phyloP scores from a whole-genome alignment of 805 yeast species.

The Suhomyces pyralidae region DNA sequence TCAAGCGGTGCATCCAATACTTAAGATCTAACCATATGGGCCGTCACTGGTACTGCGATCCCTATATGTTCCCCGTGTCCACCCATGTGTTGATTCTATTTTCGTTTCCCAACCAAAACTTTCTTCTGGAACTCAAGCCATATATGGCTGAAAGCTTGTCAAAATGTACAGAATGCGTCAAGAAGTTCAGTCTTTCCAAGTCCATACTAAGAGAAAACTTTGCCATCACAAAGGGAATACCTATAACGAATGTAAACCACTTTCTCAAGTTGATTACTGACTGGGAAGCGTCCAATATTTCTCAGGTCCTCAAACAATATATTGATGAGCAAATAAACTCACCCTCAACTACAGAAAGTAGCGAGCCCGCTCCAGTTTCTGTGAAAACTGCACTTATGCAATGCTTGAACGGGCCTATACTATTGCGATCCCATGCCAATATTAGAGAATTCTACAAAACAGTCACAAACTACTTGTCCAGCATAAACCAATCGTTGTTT shows the following conservation, averaged over 20 bases:
- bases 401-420: conserved; percentile 8
- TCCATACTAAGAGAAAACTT: conserved; percentile 51
- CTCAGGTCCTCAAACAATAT: conserved; percentile 1
- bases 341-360: background rate
- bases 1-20: conserved; percentile 23
- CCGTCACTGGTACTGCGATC: conserved; percentile 59
- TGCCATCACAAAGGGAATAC: conserved; percentile 46
- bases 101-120: conserved; percentile 53
- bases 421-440: conserved; percentile 3
- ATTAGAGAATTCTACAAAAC: conserved; percentile 4
- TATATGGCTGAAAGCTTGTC: conserved; percentile 38
- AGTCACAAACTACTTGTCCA: background rate
- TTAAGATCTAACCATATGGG: conserved; percentile 15
- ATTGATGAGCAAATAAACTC: background rate
- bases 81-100: conserved; percentile 56
- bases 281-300: conserved; percentile 29
- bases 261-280: conserved; percentile 31
- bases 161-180: conserved; percentile 53
- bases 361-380: background rate
- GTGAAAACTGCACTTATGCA: background rate
- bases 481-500: background rate
- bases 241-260: conserved; percentile 25
- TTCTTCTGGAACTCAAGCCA: conserved; percentile 42
- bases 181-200: conserved; percentile 52
- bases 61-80: conserved; percentile 44